Percentiles rank a stretch among this genome's conserved stretches.
Conservation (phyloP, 2,329 filamentous ascomycete genomes). For the Cladosporium cucumerinum region DNA sequence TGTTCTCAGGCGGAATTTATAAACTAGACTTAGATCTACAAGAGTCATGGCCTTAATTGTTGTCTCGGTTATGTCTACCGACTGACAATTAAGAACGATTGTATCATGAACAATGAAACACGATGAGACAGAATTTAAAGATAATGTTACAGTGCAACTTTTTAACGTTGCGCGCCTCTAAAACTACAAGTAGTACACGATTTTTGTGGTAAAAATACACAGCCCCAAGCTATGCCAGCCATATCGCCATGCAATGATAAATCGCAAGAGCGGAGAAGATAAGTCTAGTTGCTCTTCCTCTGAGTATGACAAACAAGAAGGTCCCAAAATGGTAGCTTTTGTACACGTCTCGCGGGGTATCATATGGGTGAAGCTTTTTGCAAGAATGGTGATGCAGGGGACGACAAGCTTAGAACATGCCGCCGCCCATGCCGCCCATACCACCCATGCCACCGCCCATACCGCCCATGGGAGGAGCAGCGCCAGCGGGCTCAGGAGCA, state of each 20-base stretch:
- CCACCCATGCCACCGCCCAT: conserved; percentile 54
- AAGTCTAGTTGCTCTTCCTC: not conserved
- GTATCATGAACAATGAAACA: not conserved
- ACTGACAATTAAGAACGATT: not conserved
- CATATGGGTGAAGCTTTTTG: conserved; percentile 8
- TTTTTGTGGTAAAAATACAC: not conserved
- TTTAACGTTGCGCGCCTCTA: not conserved
- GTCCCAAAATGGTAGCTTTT: conserved; percentile 14
- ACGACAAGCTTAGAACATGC: conserved; percentile 58
- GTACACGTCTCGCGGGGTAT: conserved; percentile 16
- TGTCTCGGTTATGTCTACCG: not conserved
- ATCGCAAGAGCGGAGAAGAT: conserved; percentile 1
- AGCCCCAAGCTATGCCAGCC: conserved; percentile 1
- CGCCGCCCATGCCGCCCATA: conserved; percentile 56
- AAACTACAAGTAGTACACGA: conserved; percentile 1
- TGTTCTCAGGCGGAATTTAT: not conserved
- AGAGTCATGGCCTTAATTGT: not conserved
- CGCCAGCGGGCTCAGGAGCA: conserved; percentile 83
- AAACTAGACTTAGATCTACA: not conserved
- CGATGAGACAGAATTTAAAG: not conserved
- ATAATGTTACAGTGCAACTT: conserved; percentile 2
- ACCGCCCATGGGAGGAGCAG: conserved; percentile 44
- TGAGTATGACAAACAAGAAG: conserved; percentile 11
- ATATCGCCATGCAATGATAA: conserved; percentile 6
- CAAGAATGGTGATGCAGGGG: not conserved